Conservation (phyloP, 2,329 filamentous ascomycete species). For the Verticillium alfalfae region DNA sequence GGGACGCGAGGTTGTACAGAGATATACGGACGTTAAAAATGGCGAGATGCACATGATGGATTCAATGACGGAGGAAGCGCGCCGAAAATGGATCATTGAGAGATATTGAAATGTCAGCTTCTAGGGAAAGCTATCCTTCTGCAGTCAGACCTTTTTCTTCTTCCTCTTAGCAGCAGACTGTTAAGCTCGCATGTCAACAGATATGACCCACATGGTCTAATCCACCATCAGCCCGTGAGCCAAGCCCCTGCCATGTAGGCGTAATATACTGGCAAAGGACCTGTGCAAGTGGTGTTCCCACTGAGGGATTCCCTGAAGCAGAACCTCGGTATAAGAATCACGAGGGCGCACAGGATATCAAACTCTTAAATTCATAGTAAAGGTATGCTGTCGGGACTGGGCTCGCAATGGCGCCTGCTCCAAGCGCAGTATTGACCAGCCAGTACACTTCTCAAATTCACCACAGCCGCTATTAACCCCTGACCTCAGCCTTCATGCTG, state of each 20-base stretch:
- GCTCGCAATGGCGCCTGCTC: background rate
- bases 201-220: background rate
- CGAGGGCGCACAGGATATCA: background rate
- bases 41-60: slow-evolving; percentile 47
- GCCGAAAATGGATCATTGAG: slow-evolving; percentile 57
- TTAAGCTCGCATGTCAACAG: background rate
- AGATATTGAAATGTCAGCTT: slow-evolving; percentile 45
- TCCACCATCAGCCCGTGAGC: background rate
- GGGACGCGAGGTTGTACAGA: slow-evolving; percentile 43
- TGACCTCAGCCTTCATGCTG: background rate
- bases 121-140: slow-evolving; percentile 29
- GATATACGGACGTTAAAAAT: slow-evolving; percentile 55
- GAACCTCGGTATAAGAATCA: background rate
- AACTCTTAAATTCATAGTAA: background rate
- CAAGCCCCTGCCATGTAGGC: background rate
- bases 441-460: background rate
- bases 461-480: background rate
- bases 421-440: background rate
- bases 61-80: slow-evolving; percentile 39
- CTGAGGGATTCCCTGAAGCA: background rate
- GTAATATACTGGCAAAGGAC: background rate
- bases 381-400: background rate
- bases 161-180: background rate
- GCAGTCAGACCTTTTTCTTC: background rate
- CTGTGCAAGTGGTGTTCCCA: background rate